Percentiles rank a stretch among this genome's conserved stretches.
These are phyloP conservation scores for Pleurotus pulmonarius DNA, from an alignment of 768 basidiomycete species.

Conservation along the genomic window DNA sequence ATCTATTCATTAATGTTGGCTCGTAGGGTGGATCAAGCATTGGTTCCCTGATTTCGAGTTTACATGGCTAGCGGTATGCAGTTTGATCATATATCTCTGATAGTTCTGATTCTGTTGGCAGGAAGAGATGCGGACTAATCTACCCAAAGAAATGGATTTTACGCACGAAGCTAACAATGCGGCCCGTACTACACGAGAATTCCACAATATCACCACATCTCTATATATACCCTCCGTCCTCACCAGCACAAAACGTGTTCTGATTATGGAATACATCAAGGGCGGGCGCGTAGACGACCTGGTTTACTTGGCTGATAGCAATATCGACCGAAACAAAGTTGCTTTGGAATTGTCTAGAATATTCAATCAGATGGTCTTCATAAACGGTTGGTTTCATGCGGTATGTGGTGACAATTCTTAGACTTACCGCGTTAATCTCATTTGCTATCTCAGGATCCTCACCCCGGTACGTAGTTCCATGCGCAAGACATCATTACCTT, in stretches of 20 bases:
- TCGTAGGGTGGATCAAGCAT: constrained; percentile 75
- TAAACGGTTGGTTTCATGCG: constrained; percentile 89
- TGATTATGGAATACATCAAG: constrained; percentile 93
- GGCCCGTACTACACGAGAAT: constrained; percentile 64
- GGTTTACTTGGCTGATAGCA: constrained; percentile 71
- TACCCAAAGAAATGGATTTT: constrained; percentile 96
- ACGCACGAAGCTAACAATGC: constrained; percentile 87
- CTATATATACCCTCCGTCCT: constrained; percentile 87
- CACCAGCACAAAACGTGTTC: constrained; percentile 74
- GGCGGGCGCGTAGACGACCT: constrained; percentile 89
- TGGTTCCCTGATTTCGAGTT: constrained; percentile 97
- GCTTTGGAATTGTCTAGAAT: constrained; percentile 87
- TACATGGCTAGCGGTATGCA: constrained; percentile 75
- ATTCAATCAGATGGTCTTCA: constrained; percentile 93
- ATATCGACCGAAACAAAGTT: constrained; percentile 93
- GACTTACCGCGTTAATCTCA: background rate
- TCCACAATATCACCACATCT: constrained; percentile 66
- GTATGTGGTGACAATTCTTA: constrained; percentile 35
- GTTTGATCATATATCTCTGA: background rate
- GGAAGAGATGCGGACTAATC: constrained; percentile 91
- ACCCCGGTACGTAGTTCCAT: constrained; percentile 54
- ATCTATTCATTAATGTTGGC: constrained; percentile 3
- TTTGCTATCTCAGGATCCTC: constrained; percentile 62
- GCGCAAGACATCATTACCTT: background rate
- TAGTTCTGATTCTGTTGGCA: constrained; percentile 41